These are phyloP conservation scores for Penicillium taxi DNA, from an alignment of 495 filamentous ascomycete genomes.

Conservation along the genomic window DNA sequence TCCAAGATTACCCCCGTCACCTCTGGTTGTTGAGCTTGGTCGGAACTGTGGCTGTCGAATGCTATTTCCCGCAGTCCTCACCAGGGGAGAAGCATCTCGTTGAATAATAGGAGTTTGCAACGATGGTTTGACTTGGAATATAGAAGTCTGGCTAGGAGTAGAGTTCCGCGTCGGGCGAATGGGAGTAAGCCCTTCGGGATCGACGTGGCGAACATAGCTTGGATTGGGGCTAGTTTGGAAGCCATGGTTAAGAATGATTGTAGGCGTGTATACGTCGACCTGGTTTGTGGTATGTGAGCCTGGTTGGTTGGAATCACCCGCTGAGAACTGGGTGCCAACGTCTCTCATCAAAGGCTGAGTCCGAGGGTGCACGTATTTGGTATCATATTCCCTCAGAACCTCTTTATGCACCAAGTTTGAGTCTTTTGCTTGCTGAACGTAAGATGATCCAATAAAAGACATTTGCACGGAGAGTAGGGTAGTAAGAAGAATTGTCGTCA, in stretches of 20 bases:
- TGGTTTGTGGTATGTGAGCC: conserved; percentile 43
- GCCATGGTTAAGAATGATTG: conserved; percentile 66
- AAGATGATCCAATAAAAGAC: conserved; percentile 56
- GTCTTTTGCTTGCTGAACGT: conserved; percentile 81
- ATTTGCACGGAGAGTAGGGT: conserved; percentile 71
- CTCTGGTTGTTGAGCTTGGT: conserved; percentile 30
- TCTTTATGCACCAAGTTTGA: conserved; percentile 75
- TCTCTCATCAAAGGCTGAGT: conserved; percentile 75
- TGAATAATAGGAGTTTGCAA: conserved; percentile 38
- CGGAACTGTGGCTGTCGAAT: conserved; percentile 54
- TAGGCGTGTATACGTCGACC: conserved; percentile 68
- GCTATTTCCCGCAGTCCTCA: conserved; percentile 33
- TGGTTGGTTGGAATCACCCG: conserved; percentile 29
- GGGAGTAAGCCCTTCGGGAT: conserved; percentile 53
- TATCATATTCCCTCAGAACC: conserved; percentile 91
- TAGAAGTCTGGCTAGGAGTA: conserved; percentile 22
- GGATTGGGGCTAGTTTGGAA: conserved; percentile 85
- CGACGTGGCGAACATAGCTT: conserved; percentile 71
- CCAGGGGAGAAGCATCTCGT: conserved; percentile 46
- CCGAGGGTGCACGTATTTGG: conserved; percentile 88
- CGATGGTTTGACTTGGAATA: conserved; percentile 19
- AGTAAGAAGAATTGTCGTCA: conserved; percentile 67
- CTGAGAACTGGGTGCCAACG: conserved; percentile 66
- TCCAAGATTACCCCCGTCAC: conserved; percentile 74
- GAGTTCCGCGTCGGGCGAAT: conserved; percentile 17